Evolutionary conservation across 148 eudicot species (phyloP), one percentile per base, ranked within the genome.

Genomic region (Rhododendron molle): DNA sequence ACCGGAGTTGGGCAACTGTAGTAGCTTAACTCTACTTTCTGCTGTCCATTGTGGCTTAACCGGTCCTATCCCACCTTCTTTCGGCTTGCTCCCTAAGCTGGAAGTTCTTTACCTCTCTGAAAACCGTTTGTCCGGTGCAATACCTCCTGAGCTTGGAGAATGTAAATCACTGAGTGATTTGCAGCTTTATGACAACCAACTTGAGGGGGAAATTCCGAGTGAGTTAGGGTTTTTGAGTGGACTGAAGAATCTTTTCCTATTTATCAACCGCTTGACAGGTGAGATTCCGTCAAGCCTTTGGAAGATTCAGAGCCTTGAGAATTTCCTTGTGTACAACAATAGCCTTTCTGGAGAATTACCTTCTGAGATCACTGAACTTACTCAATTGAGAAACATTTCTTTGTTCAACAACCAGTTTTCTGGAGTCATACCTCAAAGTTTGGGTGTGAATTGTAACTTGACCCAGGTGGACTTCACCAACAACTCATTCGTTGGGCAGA

Each of bases 141-240:
- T 96, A 73, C 97, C 96, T 26, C 89, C 93, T 13, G 95, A 94
- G 87, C 93, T 96, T 54, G 98, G 98, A 2, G 91, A 92, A 14
- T 94, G 96, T 80, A 79, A 85, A 81, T 86, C 90, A 12, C 87
- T 96, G 85, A 85, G 67, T 49, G 88, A 80, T 82, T 82, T 96
- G 85, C 81, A 78, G 73, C 79, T 96, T 36, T 86, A 84, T 73
- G 88, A 67, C 16, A 96, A 94, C 90, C 89, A 88, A 76, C 90
- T 96, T 2, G 94, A 91, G 85, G 96, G 97, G 62, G 89, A 82
- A 34, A 91, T 96, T 60, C 98, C 97, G 4, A 85, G 87, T 44
- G 94, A 96, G 81, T 82, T 96, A 69, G 96, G 94, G 83, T 86
- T 21, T 89, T 87, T 94, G 16, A 89, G 85, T 60, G 18, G 80